Conservation (phyloP, 352 stramenopile genomes). For the Thraustochytrium sp. region DNA sequence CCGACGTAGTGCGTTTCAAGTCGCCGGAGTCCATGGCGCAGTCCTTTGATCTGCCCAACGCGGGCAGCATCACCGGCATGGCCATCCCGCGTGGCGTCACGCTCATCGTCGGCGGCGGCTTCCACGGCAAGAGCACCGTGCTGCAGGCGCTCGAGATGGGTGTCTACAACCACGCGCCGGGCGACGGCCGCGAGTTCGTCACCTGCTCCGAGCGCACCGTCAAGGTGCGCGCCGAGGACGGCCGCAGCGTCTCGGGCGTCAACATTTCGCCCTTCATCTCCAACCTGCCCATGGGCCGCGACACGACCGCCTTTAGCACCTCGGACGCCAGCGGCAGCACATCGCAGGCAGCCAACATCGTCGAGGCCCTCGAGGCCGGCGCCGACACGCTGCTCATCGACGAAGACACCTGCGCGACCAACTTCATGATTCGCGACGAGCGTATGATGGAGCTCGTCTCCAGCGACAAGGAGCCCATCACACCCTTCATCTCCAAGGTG, state of each 20-base stretch:
- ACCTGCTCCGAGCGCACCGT: slow-evolving; percentile 69
- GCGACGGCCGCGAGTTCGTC: slow-evolving; percentile 89
- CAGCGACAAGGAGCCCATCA: slow-evolving; percentile 93
- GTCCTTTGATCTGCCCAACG: slow-evolving; percentile 78
- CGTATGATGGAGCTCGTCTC: slow-evolving; percentile 93
- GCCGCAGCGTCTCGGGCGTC: slow-evolving; percentile 73
- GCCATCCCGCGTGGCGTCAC: slow-evolving; percentile 85
- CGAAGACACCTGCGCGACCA: slow-evolving; percentile 93
- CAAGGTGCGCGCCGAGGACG: slow-evolving; percentile 93
- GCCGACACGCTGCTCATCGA: slow-evolving; percentile 87
- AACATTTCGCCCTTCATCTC: slow-evolving; percentile 93
- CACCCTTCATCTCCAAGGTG: slow-evolving; percentile 91
- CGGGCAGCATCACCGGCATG: slow-evolving; percentile 77
- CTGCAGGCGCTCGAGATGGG: slow-evolving; percentile 85
- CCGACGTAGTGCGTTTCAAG: slow-evolving; percentile 66
- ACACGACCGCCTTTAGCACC: slow-evolving; percentile 83
- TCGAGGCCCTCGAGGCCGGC: slow-evolving; percentile 80
- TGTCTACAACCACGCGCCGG: slow-evolving; percentile 91
- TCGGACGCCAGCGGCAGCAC: slow-evolving; percentile 89
- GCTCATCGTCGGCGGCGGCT: slow-evolving; percentile 91
- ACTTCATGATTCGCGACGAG: slow-evolving; percentile 96
- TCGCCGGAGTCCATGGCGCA: slow-evolving; percentile 69
- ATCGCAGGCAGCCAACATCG: slow-evolving; percentile 90
- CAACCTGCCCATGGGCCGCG: slow-evolving; percentile 87
- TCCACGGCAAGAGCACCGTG: slow-evolving; percentile 95